These are phyloP conservation scores for Thelonectria discophora DNA, from an alignment of 2,329 filamentous ascomycete species.

Conservation along the genomic window DNA sequence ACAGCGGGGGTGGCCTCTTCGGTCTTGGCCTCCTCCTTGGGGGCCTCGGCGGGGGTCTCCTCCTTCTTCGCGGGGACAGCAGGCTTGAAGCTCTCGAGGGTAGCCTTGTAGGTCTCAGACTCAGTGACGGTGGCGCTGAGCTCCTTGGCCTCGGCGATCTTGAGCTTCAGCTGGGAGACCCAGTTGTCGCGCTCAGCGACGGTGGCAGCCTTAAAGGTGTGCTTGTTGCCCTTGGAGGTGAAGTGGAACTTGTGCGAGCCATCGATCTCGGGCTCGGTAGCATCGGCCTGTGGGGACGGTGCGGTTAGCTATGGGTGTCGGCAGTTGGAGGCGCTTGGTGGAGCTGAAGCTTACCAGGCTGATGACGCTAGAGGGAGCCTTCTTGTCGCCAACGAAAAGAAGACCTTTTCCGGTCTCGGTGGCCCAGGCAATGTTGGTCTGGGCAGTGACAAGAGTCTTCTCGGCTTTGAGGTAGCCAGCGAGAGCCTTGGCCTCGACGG, in stretches of 20 bases:
- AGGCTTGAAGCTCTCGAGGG: slow-evolving; percentile 75
- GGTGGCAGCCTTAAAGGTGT: slow-evolving; percentile 85
- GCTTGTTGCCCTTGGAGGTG: slow-evolving; percentile 87
- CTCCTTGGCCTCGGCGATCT: slow-evolving; percentile 86
- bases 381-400: slow-evolving; percentile 90
- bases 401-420: slow-evolving; percentile 95
- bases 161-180: slow-evolving; percentile 83
- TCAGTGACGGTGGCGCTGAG: slow-evolving; percentile 76
- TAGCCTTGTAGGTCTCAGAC: slow-evolving; percentile 88
- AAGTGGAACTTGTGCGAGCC: slow-evolving; percentile 86
- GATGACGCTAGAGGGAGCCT: slow-evolving; percentile 80
- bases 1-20: slow-evolving; percentile 34
- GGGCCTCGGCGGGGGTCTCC: slow-evolving; percentile 49
- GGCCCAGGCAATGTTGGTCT: slow-evolving; percentile 88
- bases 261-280: slow-evolving; percentile 77
- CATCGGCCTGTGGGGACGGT: slow-evolving; percentile 58
- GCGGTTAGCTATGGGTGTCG: slow-evolving; percentile 30
- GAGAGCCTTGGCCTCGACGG: slow-evolving; percentile 78
- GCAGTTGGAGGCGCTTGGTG: slow-evolving; percentile 30
- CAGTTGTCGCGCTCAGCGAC: slow-evolving; percentile 88
- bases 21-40: slow-evolving; percentile 45
- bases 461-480: slow-evolving; percentile 83
- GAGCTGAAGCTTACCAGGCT: slow-evolving; percentile 73
- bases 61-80: slow-evolving; percentile 54
- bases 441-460: slow-evolving; percentile 79